Evolutionary conservation across 2,329 filamentous ascomycete genomes (phyloP).

Genomic region (Balansia obtecta): DNA sequence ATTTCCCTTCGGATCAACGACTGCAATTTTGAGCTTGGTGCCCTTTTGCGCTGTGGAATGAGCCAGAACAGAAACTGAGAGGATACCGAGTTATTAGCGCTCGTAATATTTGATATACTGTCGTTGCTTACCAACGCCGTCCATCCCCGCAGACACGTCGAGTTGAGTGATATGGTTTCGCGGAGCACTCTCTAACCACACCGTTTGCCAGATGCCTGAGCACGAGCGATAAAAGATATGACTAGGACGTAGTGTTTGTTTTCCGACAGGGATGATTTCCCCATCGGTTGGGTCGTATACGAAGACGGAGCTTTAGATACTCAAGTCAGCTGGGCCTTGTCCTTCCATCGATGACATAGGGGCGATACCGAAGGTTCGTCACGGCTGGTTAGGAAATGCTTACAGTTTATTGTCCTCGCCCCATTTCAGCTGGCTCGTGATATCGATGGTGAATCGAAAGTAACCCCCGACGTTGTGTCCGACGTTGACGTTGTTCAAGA

Average conservation of each 20-base stretch:
- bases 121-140: constrained; percentile 32
- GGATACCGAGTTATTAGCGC: not conserved
- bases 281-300: constrained; percentile 56
- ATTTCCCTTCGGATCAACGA: constrained; percentile 24
- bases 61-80: constrained; percentile 41
- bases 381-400: constrained; percentile 10
- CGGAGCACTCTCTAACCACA: constrained; percentile 57
- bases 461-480: constrained; percentile 48
- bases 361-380: too few relatives aligned
- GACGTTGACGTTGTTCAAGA: constrained; percentile 41
- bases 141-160: constrained; percentile 44
- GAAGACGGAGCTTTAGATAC: constrained; percentile 39
- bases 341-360: too few relatives aligned
- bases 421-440: constrained; percentile 31
- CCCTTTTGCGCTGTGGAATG: constrained; percentile 28
- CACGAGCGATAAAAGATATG: constrained; percentile 64
- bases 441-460: constrained; percentile 46
- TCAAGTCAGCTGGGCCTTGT: too few relatives aligned
- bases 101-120: not conserved
- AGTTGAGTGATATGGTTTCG: constrained; percentile 43
- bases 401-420: constrained; percentile 42
- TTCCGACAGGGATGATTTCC: constrained; percentile 51
- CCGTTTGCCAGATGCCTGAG: constrained; percentile 62
- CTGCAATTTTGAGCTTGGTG: constrained; percentile 22
- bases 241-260: constrained; percentile 43